Evolutionary conservation across 1,139 yeast species (phyloP).

Genomic region (Suhomyces terraborum): DNA sequence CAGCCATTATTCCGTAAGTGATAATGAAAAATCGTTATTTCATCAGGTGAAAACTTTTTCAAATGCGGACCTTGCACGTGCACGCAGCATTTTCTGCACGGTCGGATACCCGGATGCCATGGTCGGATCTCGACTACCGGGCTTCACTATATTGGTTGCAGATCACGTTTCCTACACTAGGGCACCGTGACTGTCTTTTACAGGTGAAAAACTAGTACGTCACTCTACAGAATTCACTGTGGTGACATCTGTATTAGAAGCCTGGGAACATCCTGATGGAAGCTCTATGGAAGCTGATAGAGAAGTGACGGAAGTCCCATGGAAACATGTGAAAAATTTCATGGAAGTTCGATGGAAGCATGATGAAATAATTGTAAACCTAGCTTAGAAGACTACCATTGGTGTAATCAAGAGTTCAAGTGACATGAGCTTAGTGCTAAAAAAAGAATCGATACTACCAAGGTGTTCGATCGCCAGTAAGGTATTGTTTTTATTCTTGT

Average conservation of each 20-base stretch:
- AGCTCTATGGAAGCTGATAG: neutral
- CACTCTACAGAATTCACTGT: neutral
- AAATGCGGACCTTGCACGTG: constrained; percentile 6
- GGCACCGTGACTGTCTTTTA: constrained; percentile 11
- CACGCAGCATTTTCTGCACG: neutral
- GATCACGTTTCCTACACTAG: constrained; percentile 6
- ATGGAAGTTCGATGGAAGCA: too few species aligned
- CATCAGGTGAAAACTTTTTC: constrained; percentile 14
- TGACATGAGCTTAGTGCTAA: too few species aligned
- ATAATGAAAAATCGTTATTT: constrained; percentile 1
- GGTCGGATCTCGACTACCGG: neutral
- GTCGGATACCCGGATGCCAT: constrained; percentile 3
- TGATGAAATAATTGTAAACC: too few species aligned
- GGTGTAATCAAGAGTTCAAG: too few species aligned
- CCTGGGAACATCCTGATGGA: too few species aligned
- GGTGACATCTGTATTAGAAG: neutral
- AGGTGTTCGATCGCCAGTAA: too few species aligned
- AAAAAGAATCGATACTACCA: too few species aligned
- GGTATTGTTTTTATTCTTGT: too few species aligned
- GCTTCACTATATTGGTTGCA: neutral
- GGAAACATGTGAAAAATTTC: too few species aligned
- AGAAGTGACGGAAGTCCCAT: too few species aligned
- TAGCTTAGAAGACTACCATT: too few species aligned
- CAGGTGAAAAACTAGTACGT: neutral
- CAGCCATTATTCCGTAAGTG: constrained; percentile 41